phyloP scores from a whole-genome alignment of 2,329 filamentous ascomycete species.

The Emergomyces orientalis region DNA sequence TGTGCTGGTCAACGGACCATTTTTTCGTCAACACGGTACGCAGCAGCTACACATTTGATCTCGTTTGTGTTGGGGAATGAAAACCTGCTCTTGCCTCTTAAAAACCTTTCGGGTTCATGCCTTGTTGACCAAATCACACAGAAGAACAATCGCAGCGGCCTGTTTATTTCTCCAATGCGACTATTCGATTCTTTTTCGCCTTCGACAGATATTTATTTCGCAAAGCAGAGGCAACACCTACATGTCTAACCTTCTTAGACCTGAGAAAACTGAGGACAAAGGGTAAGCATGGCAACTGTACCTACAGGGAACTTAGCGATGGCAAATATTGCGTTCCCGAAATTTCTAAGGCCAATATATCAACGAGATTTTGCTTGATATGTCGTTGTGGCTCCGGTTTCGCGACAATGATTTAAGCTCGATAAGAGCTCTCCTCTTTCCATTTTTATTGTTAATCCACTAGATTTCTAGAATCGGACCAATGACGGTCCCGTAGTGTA shows the following conservation, averaged over 20 bases:
- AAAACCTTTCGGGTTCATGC: neutral
- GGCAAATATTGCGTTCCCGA: neutral
- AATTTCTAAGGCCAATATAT: too few relatives aligned
- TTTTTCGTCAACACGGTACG: too few relatives aligned
- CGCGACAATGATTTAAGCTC: too few relatives aligned
- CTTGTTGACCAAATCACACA: neutral
- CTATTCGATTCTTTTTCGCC: neutral
- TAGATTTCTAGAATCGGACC: neutral
- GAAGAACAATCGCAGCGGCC: neutral
- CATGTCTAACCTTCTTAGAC: neutral
- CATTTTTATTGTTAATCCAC: neutral
- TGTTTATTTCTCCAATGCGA: neutral
- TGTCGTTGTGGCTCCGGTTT: too few relatives aligned
- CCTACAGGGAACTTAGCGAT: neutral
- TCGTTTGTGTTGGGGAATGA: too few relatives aligned
- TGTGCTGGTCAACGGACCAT: too few relatives aligned
- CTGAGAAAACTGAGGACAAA: neutral
- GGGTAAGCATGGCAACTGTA: neutral
- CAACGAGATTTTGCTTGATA: too few relatives aligned
- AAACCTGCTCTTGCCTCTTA: too few relatives aligned
- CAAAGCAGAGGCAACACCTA: too few relatives aligned
- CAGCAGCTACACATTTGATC: neutral
- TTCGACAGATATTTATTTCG: too few relatives aligned
- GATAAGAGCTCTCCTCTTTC: too few relatives aligned
- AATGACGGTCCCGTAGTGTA: slow-evolving; percentile 2